Evolutionary conservation across 805 yeast genomes (phyloP).

Genomic region (Suhomyces pyralidae): DNA sequence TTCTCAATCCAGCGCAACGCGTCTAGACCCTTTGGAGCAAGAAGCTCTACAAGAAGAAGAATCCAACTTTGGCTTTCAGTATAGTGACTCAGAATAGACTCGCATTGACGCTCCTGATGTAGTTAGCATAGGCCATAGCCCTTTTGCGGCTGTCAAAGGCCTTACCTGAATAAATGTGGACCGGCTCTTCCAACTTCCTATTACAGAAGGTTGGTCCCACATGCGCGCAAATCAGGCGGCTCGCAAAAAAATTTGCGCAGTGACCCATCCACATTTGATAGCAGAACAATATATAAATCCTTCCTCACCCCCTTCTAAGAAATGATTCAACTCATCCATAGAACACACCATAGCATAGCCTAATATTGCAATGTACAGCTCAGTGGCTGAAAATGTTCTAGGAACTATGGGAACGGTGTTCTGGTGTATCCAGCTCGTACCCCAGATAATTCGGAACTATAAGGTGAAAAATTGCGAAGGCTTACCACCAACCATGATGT

Average conservation of each 20-base stretch:
- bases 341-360: neutral
- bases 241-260: neutral
- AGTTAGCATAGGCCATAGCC: neutral
- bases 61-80: constrained; percentile 17
- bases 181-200: neutral
- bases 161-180: neutral
- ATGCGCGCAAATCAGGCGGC: neutral
- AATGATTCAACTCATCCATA: neutral
- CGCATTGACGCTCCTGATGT: neutral
- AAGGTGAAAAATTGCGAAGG: constrained; percentile 79
- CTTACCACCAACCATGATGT: constrained; percentile 82
- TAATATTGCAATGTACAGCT: constrained; percentile 18
- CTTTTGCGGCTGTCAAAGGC: neutral
- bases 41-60: constrained; percentile 14
- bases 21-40: constrained; percentile 6
- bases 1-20: neutral
- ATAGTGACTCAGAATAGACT: constrained; percentile 10
- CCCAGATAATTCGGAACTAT: constrained; percentile 78
- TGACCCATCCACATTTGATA: neutral
- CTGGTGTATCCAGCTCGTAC: constrained; percentile 90
- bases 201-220: neutral
- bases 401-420: constrained; percentile 88
- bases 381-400: constrained; percentile 64
- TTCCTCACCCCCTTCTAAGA: neutral
- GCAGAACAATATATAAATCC: neutral